Evolutionary conservation across 345 rosid species (phyloP).

Genomic region (Acer saccharum): DNA sequence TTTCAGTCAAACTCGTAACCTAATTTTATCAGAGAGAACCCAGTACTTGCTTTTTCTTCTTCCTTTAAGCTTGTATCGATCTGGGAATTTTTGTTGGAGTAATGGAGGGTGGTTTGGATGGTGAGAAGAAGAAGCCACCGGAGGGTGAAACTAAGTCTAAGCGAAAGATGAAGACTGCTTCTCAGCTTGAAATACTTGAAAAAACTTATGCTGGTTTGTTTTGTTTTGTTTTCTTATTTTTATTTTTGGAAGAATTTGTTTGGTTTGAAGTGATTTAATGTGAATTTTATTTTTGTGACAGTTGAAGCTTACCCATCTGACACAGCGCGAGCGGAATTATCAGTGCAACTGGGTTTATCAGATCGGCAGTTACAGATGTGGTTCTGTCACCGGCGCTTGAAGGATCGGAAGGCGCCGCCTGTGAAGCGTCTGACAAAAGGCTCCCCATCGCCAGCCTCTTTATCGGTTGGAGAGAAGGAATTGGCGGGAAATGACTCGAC

Average conservation of each 20-base stretch:
- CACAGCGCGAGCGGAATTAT: constrained; percentile 66
- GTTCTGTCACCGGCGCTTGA: constrained; percentile 92
- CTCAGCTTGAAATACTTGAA: constrained; percentile 85
- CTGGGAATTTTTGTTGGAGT: constrained; percentile 6
- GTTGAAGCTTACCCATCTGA: constrained; percentile 85
- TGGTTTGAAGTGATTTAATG: not conserved
- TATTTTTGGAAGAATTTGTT: not conserved
- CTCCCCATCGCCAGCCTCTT: constrained; percentile 26
- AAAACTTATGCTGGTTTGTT: constrained; percentile 71
- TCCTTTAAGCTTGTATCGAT: not conserved
- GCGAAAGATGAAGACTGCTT: constrained; percentile 92
- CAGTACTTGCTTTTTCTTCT: not conserved
- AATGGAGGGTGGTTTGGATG: constrained; percentile 58
- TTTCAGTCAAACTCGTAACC: constrained; percentile 42
- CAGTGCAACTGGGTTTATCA: constrained; percentile 72
- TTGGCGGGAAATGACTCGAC: constrained; percentile 25
- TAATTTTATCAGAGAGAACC: not conserved
- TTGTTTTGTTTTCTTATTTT: not conserved
- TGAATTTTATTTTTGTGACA: constrained; percentile 26
- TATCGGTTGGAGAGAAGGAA: constrained; percentile 25
- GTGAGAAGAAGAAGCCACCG: constrained; percentile 58
- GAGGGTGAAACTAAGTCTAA: constrained; percentile 73
- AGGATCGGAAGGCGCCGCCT: constrained; percentile 68
- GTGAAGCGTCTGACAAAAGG: constrained; percentile 58
- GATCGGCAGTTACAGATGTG: constrained; percentile 98